Evolutionary conservation across 2,329 filamentous ascomycete genomes (phyloP).

Genomic region (Arthrobotrys musiformis): DNA sequence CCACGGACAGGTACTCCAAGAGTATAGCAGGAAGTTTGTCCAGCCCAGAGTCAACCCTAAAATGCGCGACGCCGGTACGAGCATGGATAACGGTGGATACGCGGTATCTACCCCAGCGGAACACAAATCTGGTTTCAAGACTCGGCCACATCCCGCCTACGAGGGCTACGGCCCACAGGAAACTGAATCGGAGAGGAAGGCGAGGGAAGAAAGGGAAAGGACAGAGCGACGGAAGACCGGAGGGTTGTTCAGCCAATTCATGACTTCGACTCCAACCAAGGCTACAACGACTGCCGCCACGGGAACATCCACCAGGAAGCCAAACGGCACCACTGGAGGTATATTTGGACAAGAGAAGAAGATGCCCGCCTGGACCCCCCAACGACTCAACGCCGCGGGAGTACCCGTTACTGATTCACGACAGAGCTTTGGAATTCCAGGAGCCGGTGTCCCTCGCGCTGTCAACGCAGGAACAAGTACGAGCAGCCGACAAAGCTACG

Average conservation of each 20-base stretch:
- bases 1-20: conserved; percentile 89
- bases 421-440: conserved; percentile 39
- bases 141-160: conserved; percentile 28
- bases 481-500: conserved; percentile 29
- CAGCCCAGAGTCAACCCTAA: conserved; percentile 79
- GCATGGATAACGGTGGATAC: conserved; percentile 39
- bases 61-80: conserved; percentile 57
- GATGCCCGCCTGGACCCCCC: not conserved
- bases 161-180: conserved; percentile 20
- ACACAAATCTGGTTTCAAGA: conserved; percentile 33
- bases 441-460: conserved; percentile 10
- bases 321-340: not conserved
- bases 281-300: not conserved
- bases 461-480: conserved; percentile 12
- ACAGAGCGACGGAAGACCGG: conserved; percentile 2
- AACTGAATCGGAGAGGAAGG: not conserved
- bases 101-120: conserved; percentile 16
- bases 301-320: not conserved
- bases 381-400: conserved; percentile 20
- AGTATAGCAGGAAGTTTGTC: conserved; percentile 96
- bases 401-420: not conserved
- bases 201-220: not conserved
- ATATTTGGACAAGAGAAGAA: not conserved
- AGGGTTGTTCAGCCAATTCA: conserved; percentile 33
- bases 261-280: not conserved